Base-by-base conservation (phyloP, 148 eudicot species). In the Rhododendron vialii region DNA sequence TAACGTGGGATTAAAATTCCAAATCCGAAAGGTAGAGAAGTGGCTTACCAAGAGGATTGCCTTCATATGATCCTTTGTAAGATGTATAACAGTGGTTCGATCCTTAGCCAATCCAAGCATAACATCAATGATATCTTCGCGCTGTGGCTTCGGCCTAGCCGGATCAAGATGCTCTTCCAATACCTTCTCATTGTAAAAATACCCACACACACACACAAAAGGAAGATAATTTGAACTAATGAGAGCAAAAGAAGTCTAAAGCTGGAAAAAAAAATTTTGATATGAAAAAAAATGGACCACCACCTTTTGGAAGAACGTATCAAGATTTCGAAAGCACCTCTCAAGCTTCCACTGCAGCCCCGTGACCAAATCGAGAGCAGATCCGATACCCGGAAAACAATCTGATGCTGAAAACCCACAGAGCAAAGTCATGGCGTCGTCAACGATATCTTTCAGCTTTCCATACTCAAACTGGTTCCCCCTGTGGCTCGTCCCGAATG, bases 141-240 rank as follows among this genome's bases (percentile, higher is more conserved):
- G 47, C 47, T 75, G 8, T 3, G 78, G 45, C 45, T 36, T 75
- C n/a, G 78, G 78, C 78, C 78, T 75, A 36, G 12, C 5, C 22
- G 78, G 78, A 75, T 75, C 78, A 75, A 75, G 78, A 75, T 75
- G 78, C 24, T 75, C 78, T 75, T 75, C 78, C 45, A 75, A 36
- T 35, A 75, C 78, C 78, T 75, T 75, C 10, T 75, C 24, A 36
- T 65, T 2, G 14, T 65, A 14, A 65, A n/a, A n/a, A n/a, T 2
- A 24, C 12, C 71, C 20, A 2, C 5, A 1, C 61, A 55, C 41
- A 38, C 43, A 41, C 43, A 41, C 43, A 55, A 55, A 61, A 9
- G 1, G 4, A 65, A n/a, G 3, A 61, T 65, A 2, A 7, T n/a
- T 65, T 65, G 10, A 65, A n/a, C 71, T 24, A 65, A 65, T n/a